Evolutionary conservation across 2,329 filamentous ascomycete genomes (phyloP).

Genomic region (Diplodia sapinea): DNA sequence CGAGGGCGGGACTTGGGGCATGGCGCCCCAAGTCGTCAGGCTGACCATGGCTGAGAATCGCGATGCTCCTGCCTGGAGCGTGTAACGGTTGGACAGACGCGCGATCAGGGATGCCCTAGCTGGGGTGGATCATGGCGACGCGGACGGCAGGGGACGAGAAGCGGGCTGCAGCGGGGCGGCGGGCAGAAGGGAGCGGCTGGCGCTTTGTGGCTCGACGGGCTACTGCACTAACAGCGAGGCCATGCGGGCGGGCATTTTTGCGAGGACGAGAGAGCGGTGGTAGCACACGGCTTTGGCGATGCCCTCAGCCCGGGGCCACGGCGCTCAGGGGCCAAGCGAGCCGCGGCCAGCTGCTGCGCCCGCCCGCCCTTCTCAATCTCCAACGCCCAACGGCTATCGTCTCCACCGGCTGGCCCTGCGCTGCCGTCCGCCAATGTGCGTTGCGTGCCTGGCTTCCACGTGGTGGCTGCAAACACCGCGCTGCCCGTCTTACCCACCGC

Average conservation of each 20-base stretch:
- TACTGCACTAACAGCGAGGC: slow-evolving; percentile 10
- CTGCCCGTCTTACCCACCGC: slow-evolving; percentile 21
- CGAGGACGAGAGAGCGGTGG: slow-evolving; percentile 25
- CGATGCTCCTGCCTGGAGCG: slow-evolving; percentile 4
- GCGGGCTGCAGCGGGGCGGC: background rate
- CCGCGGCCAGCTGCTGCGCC: slow-evolving; percentile 13
- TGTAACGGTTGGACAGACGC: slow-evolving; percentile 27
- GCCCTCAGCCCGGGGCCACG: slow-evolving; percentile 9
- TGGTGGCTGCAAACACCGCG: slow-evolving; percentile 6
- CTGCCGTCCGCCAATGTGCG: background rate
- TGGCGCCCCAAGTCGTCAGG: slow-evolving; percentile 28
- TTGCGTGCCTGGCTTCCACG: slow-evolving; percentile 9
- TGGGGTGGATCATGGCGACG: slow-evolving; percentile 25
- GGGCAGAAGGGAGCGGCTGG: background rate
- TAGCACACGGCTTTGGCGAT: slow-evolving; percentile 5
- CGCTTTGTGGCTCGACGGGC: slow-evolving; percentile 11
- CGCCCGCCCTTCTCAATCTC: slow-evolving; percentile 11
- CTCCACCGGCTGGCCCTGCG: slow-evolving; percentile 5
- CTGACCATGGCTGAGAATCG: slow-evolving; percentile 21
- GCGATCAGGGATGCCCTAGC: slow-evolving; percentile 32
- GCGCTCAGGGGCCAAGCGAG: slow-evolving; percentile 21
- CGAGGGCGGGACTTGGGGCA: slow-evolving; percentile 60
- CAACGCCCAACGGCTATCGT: slow-evolving; percentile 20
- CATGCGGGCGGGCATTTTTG: slow-evolving; percentile 22
- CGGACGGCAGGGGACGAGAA: background rate